A percentile compares a stretch with the other conserved stretches of the same genome.
Evolutionary conservation across 176 grass and related monocot species (phyloP).

Genomic region (Paspalum notatum): DNA sequence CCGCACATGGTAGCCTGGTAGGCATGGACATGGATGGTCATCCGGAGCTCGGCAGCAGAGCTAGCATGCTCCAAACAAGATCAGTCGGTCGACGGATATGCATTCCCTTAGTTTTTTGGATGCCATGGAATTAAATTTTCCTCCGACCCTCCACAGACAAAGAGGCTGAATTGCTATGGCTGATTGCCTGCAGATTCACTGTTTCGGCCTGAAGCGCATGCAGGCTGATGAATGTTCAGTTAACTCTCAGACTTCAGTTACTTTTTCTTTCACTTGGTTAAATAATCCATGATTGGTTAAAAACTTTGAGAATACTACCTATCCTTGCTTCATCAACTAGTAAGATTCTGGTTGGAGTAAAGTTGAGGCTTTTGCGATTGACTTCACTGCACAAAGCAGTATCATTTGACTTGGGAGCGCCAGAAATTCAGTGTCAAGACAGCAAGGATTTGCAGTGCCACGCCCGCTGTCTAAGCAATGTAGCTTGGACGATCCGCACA

Average conservation of each 20-base stretch:
- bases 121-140: not conserved
- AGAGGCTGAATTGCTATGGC: too few species aligned
- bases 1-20: too few species aligned
- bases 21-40: not conserved
- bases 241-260: not conserved
- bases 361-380: conserved; percentile 2
- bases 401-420: conserved; percentile 2
- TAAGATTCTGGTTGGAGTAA: not conserved
- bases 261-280: not conserved
- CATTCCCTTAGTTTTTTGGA: not conserved
- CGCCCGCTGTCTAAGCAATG: not conserved
- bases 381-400: conserved; percentile 4
- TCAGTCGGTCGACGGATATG: not conserved
- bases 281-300: too few species aligned
- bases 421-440: not conserved
- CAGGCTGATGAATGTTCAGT: not conserved
- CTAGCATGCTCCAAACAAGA: not conserved
- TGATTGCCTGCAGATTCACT: too few species aligned
- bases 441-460: not conserved
- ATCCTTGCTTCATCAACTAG: not conserved
- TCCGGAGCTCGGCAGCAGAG: not conserved
- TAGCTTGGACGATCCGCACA: not conserved
- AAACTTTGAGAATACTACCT: not conserved
- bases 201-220: not conserved
- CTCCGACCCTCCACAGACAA: too few species aligned